Evolutionary conservation across 2,329 filamentous ascomycete species (phyloP), one percentile per base, ranked within the genome.

Genomic region (Verticillium isaacii): DNA sequence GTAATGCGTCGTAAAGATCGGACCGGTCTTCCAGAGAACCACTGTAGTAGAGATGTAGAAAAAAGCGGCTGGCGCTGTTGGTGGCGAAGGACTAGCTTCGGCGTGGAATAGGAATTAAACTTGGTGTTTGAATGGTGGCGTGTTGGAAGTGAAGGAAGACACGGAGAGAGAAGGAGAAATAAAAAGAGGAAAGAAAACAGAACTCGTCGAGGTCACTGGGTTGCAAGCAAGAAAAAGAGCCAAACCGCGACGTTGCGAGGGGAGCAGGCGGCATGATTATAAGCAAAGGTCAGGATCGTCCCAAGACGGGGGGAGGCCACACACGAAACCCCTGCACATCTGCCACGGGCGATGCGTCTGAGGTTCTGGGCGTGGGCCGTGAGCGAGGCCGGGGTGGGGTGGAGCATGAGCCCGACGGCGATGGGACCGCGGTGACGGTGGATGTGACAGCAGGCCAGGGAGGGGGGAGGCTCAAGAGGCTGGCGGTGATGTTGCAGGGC

Each of bases 81-180:
- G 64, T 69, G 58, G 29, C 68, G 61, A 70, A 82, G 80, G 80
- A 76, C 80, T 81, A 80, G 80, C 80, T 80, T 80, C 64, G 54
- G 57, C 58, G 60, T 56, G 17, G 69, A 73, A 72, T 61, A 68
- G 73, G 66, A 65, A 66, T 65, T 62, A 68, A 58, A 58, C 19
- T 15, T 29, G 25, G 23, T 50, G 57, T 14, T 58, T 32, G 57
- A 45, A 57, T 39, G 61, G 45, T 65, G 2, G 34, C 61, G 62
- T 61, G 62, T 61, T 65, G 62, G 69, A 45, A 56, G 54, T 62
- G 59, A 63, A 68, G 63, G 70, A 69, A 68, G 66, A 67, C 66
- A 62, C 50, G 54, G 67, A 66, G 70, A 69, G 66, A 66, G 41
- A 65, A 65, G 62, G 62, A 59, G 62, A 63, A 63, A 58, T 61